Conservation (phyloP, 2,329 filamentous ascomycete species). For the Arthrobotrys megalospora region DNA sequence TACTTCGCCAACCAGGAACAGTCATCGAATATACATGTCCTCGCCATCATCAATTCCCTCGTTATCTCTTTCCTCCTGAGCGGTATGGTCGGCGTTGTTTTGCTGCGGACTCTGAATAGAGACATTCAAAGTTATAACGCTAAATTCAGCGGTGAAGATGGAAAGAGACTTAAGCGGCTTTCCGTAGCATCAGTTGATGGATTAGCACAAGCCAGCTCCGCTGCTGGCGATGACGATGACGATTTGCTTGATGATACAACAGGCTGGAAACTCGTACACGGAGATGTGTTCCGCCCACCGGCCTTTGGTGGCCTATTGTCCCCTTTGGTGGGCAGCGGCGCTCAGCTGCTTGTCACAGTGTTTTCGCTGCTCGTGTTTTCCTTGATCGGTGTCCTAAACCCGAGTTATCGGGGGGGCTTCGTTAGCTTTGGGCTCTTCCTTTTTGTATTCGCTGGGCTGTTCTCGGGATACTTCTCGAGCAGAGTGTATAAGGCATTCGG, state of each 20-base stretch:
- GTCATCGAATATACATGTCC: conserved; percentile 85
- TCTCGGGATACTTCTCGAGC: conserved; percentile 89
- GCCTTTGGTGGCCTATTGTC: conserved; percentile 80
- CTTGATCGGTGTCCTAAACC: conserved; percentile 83
- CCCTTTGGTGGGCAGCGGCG: conserved; percentile 85
- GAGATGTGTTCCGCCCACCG: conserved; percentile 87
- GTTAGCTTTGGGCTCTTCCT: conserved; percentile 86
- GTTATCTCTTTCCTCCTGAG: conserved; percentile 85
- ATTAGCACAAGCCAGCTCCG: conserved; percentile 68
- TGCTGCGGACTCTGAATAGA: conserved; percentile 81
- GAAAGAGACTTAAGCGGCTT: conserved; percentile 75
- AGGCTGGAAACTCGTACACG: conserved; percentile 90
- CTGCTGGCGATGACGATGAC: conserved; percentile 73
- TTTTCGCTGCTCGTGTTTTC: conserved; percentile 80
- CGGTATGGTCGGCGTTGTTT: conserved; percentile 83
- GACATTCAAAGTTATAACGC: conserved; percentile 81
- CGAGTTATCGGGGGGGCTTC: conserved; percentile 90
- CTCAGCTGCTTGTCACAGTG: conserved; percentile 87
- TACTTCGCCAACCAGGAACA: conserved; percentile 92
- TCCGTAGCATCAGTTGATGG: conserved; percentile 75
- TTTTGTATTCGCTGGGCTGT: conserved; percentile 85
- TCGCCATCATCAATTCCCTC: conserved; percentile 88
- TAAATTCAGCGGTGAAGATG: conserved; percentile 77
- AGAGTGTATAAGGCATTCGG: conserved; percentile 87
- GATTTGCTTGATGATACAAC: conserved; percentile 83